Evolutionary conservation across 345 rosid genomes (phyloP).

Genomic region (Hibiscus tridactylites): DNA sequence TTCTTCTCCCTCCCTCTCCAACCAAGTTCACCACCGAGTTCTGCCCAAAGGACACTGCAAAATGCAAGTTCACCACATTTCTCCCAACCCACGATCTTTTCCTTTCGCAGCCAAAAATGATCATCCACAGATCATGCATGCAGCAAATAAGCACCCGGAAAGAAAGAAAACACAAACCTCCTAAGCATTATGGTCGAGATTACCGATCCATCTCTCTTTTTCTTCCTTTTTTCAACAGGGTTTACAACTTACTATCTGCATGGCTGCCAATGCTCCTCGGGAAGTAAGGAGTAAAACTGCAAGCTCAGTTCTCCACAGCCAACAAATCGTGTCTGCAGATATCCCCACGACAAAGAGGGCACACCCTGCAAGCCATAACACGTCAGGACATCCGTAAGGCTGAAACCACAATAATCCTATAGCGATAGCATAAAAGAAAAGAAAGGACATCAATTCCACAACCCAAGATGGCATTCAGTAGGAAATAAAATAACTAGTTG

Average conservation of each 20-base stretch:
- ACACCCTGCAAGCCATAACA: slow-evolving; percentile 52
- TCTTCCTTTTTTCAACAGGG: not conserved
- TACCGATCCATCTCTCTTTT: not conserved
- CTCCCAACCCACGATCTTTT: not conserved
- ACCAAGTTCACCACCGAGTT: not conserved
- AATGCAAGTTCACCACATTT: not conserved
- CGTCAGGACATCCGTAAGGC: not conserved
- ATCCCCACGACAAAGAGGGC: slow-evolving; percentile 95
- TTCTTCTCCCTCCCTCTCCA: not conserved
- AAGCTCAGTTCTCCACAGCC: slow-evolving; percentile 22
- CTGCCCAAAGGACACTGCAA: not conserved
- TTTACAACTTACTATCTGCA: slow-evolving; percentile 1
- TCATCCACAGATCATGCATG: not conserved
- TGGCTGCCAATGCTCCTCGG: not conserved
- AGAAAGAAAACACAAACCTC: not conserved
- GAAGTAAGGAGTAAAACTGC: not conserved
- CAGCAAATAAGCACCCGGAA: not conserved
- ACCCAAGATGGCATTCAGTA: not conserved
- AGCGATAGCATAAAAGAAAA: not conserved
- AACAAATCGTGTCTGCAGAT: slow-evolving; percentile 56
- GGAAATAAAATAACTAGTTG: not conserved
- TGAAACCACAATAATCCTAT: not conserved
- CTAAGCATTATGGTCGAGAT: not conserved
- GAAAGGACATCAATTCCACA: not conserved
- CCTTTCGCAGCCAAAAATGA: not conserved